A percentile compares a stretch with the other conserved stretches of the same genome.
phyloP scores from a whole-genome alignment of 2,329 filamentous ascomycete genomes.

The Trichoderma sp. region DNA sequence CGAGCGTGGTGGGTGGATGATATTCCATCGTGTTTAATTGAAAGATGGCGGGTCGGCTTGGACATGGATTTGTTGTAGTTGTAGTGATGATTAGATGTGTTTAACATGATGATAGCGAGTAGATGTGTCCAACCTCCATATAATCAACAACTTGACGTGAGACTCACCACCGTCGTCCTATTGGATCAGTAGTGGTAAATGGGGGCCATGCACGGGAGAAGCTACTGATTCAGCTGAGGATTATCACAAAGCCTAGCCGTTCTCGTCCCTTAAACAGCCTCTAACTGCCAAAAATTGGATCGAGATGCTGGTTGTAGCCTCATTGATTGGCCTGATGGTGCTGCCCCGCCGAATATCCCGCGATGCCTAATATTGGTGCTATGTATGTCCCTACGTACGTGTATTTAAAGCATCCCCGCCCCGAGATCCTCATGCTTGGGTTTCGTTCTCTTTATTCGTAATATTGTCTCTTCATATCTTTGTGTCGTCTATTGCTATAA shows the following conservation, averaged over 20 bases:
- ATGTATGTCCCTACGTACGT: not conserved
- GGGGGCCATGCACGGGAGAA: not conserved
- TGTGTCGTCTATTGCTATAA: not conserved
- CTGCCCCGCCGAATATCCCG: not conserved
- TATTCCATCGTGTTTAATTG: not conserved
- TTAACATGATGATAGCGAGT: not conserved
- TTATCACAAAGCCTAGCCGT: not conserved
- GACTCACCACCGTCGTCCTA: not conserved
- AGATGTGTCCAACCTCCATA: not conserved
- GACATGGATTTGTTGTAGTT: too few species aligned
- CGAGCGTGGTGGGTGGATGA: not conserved
- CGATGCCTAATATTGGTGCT: not conserved
- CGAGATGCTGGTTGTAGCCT: not conserved
- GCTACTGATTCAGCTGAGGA: constrained; percentile 9
- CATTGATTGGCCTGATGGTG: constrained; percentile 11
- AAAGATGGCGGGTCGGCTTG: not conserved
- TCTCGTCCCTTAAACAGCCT: not conserved
- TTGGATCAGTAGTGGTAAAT: not conserved
- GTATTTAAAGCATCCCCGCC: not conserved
- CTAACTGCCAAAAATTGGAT: not conserved
- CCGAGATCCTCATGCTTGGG: not conserved
- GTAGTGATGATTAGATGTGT: not conserved
- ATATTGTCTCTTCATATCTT: not conserved
- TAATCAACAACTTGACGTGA: not conserved
- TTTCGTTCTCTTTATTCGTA: not conserved